These are phyloP conservation scores for Mycena metata DNA, from an alignment of 768 basidiomycete species.

Conservation along the genomic window DNA sequence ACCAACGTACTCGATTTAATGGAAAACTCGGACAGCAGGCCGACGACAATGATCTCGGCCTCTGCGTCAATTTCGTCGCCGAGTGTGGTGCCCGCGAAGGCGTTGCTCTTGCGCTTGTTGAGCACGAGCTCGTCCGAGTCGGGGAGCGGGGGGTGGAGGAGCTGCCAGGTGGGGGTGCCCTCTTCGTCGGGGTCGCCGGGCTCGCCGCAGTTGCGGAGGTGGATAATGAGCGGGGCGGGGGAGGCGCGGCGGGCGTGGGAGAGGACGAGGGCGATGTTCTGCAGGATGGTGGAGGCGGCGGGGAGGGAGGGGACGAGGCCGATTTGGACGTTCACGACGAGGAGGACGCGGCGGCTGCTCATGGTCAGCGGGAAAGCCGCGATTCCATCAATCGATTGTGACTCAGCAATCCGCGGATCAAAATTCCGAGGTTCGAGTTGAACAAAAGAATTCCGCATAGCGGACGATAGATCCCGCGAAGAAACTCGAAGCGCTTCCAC, in stretches of 20 bases:
- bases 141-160: slow-evolving; percentile 65
- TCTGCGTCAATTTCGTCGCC: slow-evolving; percentile 62
- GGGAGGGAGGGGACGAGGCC: slow-evolving; percentile 56
- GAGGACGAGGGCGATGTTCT: slow-evolving; percentile 57
- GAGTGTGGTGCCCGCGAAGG: slow-evolving; percentile 72
- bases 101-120: slow-evolving; percentile 80
- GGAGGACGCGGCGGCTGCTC: slow-evolving; percentile 52
- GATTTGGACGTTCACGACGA: slow-evolving; percentile 60
- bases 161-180: slow-evolving; percentile 69
- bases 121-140: slow-evolving; percentile 69
- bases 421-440: too few species aligned
- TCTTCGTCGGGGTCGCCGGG: slow-evolving; percentile 72
- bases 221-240: slow-evolving; percentile 70
- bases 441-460: not conserved
- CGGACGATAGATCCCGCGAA: too few species aligned
- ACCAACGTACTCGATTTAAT: slow-evolving; percentile 58
- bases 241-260: slow-evolving; percentile 57
- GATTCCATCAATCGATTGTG: not conserved
- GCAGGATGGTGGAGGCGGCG: slow-evolving; percentile 47
- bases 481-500: too few species aligned
- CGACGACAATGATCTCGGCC: slow-evolving; percentile 75
- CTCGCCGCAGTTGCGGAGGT: slow-evolving; percentile 77
- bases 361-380: not conserved
- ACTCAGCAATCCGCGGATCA: not conserved
- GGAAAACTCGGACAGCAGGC: slow-evolving; percentile 78